Evolutionary conservation across 345 rosid species (phyloP), one percentile per base, ranked within the genome.

Genomic region (Salix caprea): DNA sequence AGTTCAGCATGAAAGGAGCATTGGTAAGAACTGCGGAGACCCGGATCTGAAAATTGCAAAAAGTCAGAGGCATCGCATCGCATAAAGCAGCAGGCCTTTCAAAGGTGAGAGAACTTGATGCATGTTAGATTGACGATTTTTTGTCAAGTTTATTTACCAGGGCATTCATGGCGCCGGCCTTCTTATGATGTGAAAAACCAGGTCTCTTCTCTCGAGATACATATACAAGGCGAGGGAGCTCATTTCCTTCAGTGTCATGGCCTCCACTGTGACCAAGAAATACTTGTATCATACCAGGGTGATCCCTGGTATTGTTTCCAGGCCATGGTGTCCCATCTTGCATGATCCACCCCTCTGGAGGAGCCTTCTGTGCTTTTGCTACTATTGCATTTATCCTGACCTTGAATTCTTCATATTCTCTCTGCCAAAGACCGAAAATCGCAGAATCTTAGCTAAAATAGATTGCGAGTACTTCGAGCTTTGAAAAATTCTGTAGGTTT

Each of bases 241-340:
- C 84, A 56, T 82, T 82, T 36, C 84, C 84, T 77, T 82, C 84
- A 7, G 74, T 78, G 56, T 82, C 84, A 65, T 66, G 76, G 21
- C 84, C 81, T 66, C 84, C 84, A 66, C 78, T 82, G 15, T 82
- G 84, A 36, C 84, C 81, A 28, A 82, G 84, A 71, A 82, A 82
- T 67, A 74, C 81, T 70, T 82, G 84, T 85, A 94, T 96, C 99
- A 96, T 94, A 44, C 99, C 98, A 7, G 98, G 99, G 21, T 92
- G 97, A 83, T 96, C 98, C 84, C 83, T 94, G 23, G 98, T 96
- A 78, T 96, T 96, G 90, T 96, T 96, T 77, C 98, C 99, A 16
- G 98, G 98, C 99, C 98, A 96, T 66, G 96, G 97, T 14, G 98
- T 94, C 65, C 98, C 99, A 84, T 96, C 98, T 84, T 87, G 98